phyloP scores from a whole-genome alignment of 2,329 filamentous ascomycete species.

The Fusarium tupiense region DNA sequence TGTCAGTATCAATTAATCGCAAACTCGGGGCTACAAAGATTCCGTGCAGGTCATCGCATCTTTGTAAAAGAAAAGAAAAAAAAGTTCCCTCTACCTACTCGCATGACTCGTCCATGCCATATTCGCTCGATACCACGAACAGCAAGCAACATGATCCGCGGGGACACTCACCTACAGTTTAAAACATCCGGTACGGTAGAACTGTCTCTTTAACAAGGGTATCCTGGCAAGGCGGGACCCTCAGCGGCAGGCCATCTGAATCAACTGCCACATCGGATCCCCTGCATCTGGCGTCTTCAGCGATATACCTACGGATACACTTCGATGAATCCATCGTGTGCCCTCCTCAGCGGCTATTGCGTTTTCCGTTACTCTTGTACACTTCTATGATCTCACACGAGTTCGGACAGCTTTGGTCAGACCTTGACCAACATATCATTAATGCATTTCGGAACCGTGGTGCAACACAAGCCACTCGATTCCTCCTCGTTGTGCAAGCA shows the following conservation, averaged over 20 bases:
- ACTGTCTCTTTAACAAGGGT: constrained; percentile 32
- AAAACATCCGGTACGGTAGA: constrained; percentile 30
- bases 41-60: constrained; percentile 11
- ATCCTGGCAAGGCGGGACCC: constrained; percentile 29
- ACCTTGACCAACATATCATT: background rate
- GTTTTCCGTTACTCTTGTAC: constrained; percentile 9
- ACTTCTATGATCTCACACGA: background rate
- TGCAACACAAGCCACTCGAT: background rate
- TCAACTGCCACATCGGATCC: constrained; percentile 40
- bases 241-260: constrained; percentile 38
- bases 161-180: constrained; percentile 32
- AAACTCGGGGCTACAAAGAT: constrained; percentile 19
- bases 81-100: constrained; percentile 6
- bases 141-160: constrained; percentile 15
- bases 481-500: constrained; percentile 4
- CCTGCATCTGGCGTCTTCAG: constrained; percentile 29
- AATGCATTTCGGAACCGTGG: constrained; percentile 2
- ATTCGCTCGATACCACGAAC: constrained; percentile 5
- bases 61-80: background rate
- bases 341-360: constrained; percentile 1
- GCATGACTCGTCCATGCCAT: constrained; percentile 20
- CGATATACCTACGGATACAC: background rate
- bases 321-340: background rate
- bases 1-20: background rate
- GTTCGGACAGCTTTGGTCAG: background rate